Evolutionary conservation across 768 basidiomycete genomes (phyloP), one percentile per base, ranked within the genome.

Genomic region (Mycena pura): DNA sequence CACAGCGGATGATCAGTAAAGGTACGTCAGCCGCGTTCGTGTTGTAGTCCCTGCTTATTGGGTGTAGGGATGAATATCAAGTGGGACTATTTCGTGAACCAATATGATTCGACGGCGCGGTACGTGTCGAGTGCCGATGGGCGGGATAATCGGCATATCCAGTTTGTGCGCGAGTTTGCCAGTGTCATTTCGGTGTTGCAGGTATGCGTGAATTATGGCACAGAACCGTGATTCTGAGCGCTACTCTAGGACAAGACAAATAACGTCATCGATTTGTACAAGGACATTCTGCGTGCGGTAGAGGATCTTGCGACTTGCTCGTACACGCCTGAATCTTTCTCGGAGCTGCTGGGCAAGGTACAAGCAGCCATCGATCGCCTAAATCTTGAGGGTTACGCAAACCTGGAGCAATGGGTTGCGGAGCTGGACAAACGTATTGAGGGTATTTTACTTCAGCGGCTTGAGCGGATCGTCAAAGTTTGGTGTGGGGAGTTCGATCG

Each of bases 51-150:
- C 53, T 39, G 43, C 38, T 57, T 31, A 41, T 48, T 48, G 14
- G 44, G 49, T 2, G 15, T 44, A 96, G 96, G 96, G 25, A 96
- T 99, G 91, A 86, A 85, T 69, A 92, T 96, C 57, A 89, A 92
- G 24, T 99, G 97, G 97, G 97, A 99, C 72, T 85, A 94, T 76
- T 95, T 98, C 69, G 91, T 98, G 68, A 96, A 92, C 70, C 92
- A 95, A 53, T 99, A 94, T 71, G 95, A 96, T 66, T 85, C 90
- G 5, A 82, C 87, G 13, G 60, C 28, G 15, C 83, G 93, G 59
- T 93, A 89, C 71, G 83, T 91, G 7, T 80, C 90, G 0, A 80
- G 83, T 45, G 80, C 87, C n/a, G 93, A 95, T 67, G 89, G 86
- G 17, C 74, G 82, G 28, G 95, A 97, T 70, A 95, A 89, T 70